These are phyloP conservation scores for Lentinula boryana DNA, from an alignment of 768 basidiomycete genomes.

Conservation along the genomic window DNA sequence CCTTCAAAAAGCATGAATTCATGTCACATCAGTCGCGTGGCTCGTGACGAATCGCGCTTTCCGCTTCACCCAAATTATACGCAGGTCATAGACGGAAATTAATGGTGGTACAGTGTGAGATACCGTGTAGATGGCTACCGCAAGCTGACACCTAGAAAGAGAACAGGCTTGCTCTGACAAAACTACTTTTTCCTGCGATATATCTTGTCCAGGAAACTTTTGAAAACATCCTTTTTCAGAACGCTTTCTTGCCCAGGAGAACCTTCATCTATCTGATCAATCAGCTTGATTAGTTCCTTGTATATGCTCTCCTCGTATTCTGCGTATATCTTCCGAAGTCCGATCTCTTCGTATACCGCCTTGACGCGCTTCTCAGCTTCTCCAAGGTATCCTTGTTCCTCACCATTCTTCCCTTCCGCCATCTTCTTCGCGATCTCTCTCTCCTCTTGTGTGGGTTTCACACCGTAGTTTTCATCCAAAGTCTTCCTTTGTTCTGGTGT, in stretches of 20 bases:
- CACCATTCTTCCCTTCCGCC: constrained; percentile 3
- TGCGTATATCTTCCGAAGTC: constrained; percentile 59
- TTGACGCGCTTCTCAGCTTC: constrained; percentile 36
- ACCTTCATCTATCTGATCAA: constrained; percentile 60
- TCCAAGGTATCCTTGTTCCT: constrained; percentile 8
- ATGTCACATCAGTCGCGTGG: neutral
- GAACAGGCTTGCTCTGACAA: neutral
- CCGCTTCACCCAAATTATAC: too few species aligned
- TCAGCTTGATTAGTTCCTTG: constrained; percentile 56
- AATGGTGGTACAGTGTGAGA: too few species aligned
- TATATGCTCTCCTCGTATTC: constrained; percentile 79
- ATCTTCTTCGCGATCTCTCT: constrained; percentile 7
- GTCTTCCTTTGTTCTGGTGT: constrained; percentile 49
- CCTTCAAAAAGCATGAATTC: too few species aligned
- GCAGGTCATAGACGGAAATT: too few species aligned
- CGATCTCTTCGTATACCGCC: constrained; percentile 65
- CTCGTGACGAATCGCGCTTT: neutral
- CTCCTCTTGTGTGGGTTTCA: constrained; percentile 51
- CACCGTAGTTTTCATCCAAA: constrained; percentile 52
- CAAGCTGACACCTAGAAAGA: too few species aligned
- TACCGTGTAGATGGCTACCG: too few species aligned
- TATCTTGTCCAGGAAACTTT: constrained; percentile 85
- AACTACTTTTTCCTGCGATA: constrained; percentile 52
- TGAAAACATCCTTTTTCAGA: constrained; percentile 68
- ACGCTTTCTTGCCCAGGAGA: constrained; percentile 25